These are phyloP conservation scores for Helianthus tuberosus DNA, from an alignment of 129 eudicot genomes.

Conservation along the genomic window DNA sequence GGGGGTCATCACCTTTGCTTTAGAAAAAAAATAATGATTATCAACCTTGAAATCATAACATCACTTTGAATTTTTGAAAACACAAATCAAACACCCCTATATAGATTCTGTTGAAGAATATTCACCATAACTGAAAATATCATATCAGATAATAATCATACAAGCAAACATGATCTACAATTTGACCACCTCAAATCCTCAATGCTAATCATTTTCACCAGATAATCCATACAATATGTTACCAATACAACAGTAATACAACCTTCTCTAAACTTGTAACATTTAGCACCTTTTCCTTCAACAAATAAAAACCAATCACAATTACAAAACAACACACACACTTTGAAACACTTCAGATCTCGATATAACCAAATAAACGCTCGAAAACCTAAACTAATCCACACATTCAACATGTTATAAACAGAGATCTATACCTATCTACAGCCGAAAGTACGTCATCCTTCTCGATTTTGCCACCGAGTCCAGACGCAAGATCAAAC, in stretches of 20 bases:
- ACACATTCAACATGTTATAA: constrained; percentile 4
- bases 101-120: not conserved
- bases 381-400: not conserved
- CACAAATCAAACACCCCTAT: not conserved
- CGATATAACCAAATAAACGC: not conserved
- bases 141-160: not conserved
- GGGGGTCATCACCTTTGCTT: not conserved
- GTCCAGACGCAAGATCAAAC: constrained; percentile 78
- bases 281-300: not conserved
- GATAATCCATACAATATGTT: not conserved
- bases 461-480: constrained; percentile 84
- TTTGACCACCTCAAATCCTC: constrained; percentile 12
- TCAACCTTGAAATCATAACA: not conserved
- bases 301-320: not conserved
- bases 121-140: not conserved
- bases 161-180: not conserved
- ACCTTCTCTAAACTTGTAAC: not conserved
- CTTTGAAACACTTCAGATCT: constrained; percentile 1
- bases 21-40: not conserved
- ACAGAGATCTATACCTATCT: constrained; percentile 51
- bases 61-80: not conserved
- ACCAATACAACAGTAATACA: not conserved
- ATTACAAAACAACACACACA: constrained; percentile 5
- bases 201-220: not conserved
- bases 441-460: constrained; percentile 79